These are phyloP conservation scores for Pseudogymnoascus destructans DNA, from an alignment of 2,329 filamentous ascomycete genomes.

Conservation along the genomic window DNA sequence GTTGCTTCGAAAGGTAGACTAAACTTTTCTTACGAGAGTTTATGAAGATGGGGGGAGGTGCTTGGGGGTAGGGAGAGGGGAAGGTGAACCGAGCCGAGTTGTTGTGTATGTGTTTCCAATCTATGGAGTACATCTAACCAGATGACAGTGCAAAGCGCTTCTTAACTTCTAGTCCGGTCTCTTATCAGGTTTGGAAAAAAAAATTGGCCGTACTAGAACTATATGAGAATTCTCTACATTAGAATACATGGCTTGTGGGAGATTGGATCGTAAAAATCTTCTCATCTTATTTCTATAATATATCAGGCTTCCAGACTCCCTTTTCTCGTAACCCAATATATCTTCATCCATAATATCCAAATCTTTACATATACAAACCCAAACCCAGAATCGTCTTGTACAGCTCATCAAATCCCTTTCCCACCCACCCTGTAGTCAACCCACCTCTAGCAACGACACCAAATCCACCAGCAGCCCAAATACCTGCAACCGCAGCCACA, in stretches of 20 bases:
- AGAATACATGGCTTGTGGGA: background rate
- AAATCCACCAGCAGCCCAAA: conserved; percentile 77
- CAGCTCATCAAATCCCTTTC: conserved; percentile 64
- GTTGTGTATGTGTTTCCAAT: no score
- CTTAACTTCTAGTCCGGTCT: no score
- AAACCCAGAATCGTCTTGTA: conserved; percentile 48
- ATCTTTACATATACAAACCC: conserved; percentile 34
- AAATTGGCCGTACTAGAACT: no score
- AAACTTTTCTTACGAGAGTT: no score
- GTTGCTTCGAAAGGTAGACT: no score
- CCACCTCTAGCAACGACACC: conserved; percentile 66
- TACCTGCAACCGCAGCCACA: conserved; percentile 39
- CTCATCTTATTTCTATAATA: background rate
- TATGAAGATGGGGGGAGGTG: no score
- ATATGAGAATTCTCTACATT: no score
- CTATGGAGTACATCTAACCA: no score
- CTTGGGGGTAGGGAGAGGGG: no score
- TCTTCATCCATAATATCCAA: background rate
- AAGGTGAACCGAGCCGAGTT: no score
- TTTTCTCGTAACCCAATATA: background rate
- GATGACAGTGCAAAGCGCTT: no score
- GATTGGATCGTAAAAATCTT: background rate
- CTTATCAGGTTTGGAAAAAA: no score
- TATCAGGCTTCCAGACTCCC: background rate
- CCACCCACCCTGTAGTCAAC: conserved; percentile 62